Conservation (phyloP, 495 filamentous ascomycete genomes). For the Aspergillus asperescens region DNA sequence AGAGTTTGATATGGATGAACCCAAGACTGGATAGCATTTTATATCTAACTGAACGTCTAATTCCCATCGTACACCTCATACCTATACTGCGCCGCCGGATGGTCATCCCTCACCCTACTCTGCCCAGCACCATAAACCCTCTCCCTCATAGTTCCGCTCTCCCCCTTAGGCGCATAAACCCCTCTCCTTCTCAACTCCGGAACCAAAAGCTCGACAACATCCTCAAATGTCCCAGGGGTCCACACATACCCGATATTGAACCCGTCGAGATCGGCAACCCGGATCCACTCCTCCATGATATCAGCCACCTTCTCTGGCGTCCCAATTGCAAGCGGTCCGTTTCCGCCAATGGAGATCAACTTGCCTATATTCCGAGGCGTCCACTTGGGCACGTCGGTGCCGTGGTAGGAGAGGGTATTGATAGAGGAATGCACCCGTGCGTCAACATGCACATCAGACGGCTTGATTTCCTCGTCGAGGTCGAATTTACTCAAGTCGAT, state of each 20-base stretch:
- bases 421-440: constrained; percentile 48
- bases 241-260: constrained; percentile 53
- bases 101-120: constrained; percentile 46
- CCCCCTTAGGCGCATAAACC: constrained; percentile 35
- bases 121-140: constrained; percentile 55
- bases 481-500: constrained; percentile 53
- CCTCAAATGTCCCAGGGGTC: constrained; percentile 57
- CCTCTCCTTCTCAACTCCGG: constrained; percentile 55
- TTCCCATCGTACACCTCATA: constrained; percentile 58
- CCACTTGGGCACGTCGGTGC: constrained; percentile 46
- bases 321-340: constrained; percentile 49
- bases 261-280: constrained; percentile 55
- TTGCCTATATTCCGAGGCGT: constrained; percentile 50
- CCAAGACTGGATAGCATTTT: too few relatives aligned
- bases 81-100: constrained; percentile 50
- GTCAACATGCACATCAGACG: constrained; percentile 44
- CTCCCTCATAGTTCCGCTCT: constrained; percentile 50
- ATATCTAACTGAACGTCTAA: too few relatives aligned
- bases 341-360: constrained; percentile 53
- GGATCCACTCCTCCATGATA: constrained; percentile 53
- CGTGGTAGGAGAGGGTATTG: constrained; percentile 45
- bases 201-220: constrained; percentile 53
- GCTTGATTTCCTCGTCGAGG: constrained; percentile 51
- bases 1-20: too few relatives aligned
- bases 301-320: constrained; percentile 53